A percentile compares a stretch with the other conserved stretches of the same genome.
phyloP scores from a whole-genome alignment of 2,329 filamentous ascomycete species.

The Hansfordia pulvinata region DNA sequence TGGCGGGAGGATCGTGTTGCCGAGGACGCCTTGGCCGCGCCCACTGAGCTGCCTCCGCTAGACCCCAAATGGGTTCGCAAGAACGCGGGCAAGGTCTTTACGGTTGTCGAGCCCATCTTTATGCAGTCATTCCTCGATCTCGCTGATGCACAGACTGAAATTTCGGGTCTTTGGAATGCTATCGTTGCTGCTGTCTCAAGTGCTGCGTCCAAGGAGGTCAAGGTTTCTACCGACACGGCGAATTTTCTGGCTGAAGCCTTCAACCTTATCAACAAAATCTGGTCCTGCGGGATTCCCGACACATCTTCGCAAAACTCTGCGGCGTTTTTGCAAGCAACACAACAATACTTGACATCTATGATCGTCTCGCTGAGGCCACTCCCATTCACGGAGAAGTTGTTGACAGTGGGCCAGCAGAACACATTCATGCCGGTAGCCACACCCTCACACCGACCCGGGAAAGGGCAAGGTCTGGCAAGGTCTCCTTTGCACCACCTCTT shows the following conservation, averaged over 20 bases:
- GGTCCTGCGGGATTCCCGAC: constrained; percentile 44
- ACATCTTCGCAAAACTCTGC: constrained; percentile 29
- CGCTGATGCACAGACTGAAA: constrained; percentile 40
- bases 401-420: constrained; percentile 35
- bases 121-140: constrained; percentile 49
- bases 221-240: constrained; percentile 71
- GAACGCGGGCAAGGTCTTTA: constrained; percentile 52
- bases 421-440: constrained; percentile 50
- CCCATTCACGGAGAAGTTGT: constrained; percentile 49
- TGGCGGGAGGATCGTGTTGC: constrained; percentile 68
- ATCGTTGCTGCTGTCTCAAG: constrained; percentile 50
- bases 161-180: constrained; percentile 42
- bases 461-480: constrained; percentile 33
- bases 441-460: constrained; percentile 47
- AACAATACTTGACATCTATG: constrained; percentile 33
- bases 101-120: constrained; percentile 44
- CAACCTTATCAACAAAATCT: constrained; percentile 54
- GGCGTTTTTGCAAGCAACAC: constrained; percentile 41
- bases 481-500: constrained; percentile 55
- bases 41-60: constrained; percentile 69
- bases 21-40: constrained; percentile 40
- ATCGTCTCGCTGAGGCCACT: constrained; percentile 39
- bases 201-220: constrained; percentile 75
- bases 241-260: constrained; percentile 63
- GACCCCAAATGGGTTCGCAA: constrained; percentile 80